Base-by-base conservation (phyloP, 208 protist genomes). In the Strigomonas galati region DNA sequence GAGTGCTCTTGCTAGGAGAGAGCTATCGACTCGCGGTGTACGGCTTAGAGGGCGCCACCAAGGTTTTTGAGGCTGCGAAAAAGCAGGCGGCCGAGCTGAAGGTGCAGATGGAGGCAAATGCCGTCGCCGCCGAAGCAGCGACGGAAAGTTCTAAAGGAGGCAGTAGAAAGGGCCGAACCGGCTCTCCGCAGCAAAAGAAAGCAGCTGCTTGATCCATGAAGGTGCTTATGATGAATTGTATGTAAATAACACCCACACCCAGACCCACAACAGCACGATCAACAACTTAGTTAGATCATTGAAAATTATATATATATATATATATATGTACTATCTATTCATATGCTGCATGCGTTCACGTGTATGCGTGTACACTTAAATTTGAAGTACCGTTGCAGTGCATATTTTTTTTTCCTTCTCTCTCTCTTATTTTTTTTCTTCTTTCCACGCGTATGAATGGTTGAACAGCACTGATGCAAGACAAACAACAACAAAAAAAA, bases 1-100 rank as follows among this genome's bases (percentile, higher is more conserved):
- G 81, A 10, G 76, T 78, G 67, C 56, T 71, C 44, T 24, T 79
- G 9, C 74, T 87, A 9, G 67, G 68, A 64, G 60, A 77, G 40
- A 80, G 74, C 44, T 71, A 75, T 30, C 44, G 62, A 10, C 53
- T 87, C 28, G 55, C 69, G 24, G 48, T 44, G 40, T 87, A 83
- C 61, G 64, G 70, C 24, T 71, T 65, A 17, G 72, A 82, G n/a
- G 59, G 55, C n/a, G 68, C 72, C 23, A 61, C 73, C 23, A 28
- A 37, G 21, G 57, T 17, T 0, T 56, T 72, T 4, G 43, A 56
- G 44, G 65, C 62, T 4, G 56, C 67, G n/a, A 67, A 61, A 44
- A 61, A 44, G 55, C 14, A 37, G 28, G 55, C 26, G 32, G n/a
- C 12, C 1, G 55, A n/a, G 28, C 12, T 6, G 9, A 9, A 44